These are phyloP conservation scores for Ophiosphaerella narmari DNA, from an alignment of 2,329 filamentous ascomycete species.

Conservation along the genomic window DNA sequence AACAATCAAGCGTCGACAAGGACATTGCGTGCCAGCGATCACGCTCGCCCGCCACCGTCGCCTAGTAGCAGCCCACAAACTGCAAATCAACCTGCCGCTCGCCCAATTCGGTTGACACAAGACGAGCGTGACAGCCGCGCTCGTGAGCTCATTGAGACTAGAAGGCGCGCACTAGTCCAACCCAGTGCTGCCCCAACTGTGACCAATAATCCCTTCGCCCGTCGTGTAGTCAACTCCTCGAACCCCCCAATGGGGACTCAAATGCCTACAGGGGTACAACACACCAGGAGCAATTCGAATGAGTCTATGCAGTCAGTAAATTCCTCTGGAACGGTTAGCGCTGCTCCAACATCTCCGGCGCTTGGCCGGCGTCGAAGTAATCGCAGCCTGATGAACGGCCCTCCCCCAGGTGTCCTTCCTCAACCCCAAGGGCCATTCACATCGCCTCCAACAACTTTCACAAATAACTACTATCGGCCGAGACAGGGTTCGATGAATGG, in stretches of 20 bases:
- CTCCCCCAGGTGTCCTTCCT: constrained; percentile 28
- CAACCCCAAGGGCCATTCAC: constrained; percentile 28
- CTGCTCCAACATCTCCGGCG: constrained; percentile 31
- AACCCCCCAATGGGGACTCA: constrained; percentile 16
- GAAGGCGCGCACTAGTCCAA: constrained; percentile 38
- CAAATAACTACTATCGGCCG: constrained; percentile 32
- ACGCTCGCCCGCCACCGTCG: constrained; percentile 37
- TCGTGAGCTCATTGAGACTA: constrained; percentile 44
- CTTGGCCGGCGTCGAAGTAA: constrained; percentile 43
- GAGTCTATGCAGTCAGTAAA: constrained; percentile 36
- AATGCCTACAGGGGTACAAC: constrained; percentile 20
- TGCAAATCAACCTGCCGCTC: constrained; percentile 22
- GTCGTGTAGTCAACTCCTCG: constrained; percentile 31
- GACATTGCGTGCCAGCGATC: constrained; percentile 41
- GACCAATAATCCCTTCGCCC: constrained; percentile 44
- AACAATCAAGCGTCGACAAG: constrained; percentile 43
- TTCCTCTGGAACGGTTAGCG: constrained; percentile 36
- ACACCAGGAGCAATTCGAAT: constrained; percentile 40
- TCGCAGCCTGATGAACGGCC: constrained; percentile 36
- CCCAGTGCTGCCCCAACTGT: constrained; percentile 28
- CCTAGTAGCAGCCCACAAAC: constrained; percentile 22
- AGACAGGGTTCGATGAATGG: constrained; percentile 29
- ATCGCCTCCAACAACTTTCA: constrained; percentile 30
- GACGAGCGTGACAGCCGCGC: constrained; percentile 42
- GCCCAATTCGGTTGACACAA: constrained; percentile 33